These are phyloP conservation scores for Lipomyces orientalis DNA, from an alignment of 805 yeast genomes.

Conservation along the genomic window DNA sequence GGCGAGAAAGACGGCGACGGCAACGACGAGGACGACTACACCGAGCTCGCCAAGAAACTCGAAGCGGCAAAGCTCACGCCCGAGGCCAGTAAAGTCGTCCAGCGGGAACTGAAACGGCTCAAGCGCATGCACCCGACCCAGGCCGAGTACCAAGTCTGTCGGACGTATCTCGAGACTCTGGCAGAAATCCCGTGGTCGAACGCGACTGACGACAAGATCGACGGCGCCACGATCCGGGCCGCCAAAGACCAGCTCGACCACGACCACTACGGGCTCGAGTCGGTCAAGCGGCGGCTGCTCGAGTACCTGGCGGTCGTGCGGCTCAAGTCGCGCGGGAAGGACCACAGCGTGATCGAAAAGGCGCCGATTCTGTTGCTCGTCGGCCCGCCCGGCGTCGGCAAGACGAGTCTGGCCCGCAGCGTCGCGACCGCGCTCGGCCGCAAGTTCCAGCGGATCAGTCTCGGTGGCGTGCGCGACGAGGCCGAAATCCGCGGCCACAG, in stretches of 20 bases:
- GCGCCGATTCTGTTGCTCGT: constrained; percentile 82
- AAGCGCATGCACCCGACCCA: constrained; percentile 50
- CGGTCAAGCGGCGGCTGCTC: constrained; percentile 73
- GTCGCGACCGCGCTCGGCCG: constrained; percentile 76
- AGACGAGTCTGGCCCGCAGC: constrained; percentile 83
- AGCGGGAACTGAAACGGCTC: constrained; percentile 48
- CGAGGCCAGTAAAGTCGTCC: constrained; percentile 45
- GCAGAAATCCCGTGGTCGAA: constrained; percentile 50
- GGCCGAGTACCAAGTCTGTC: constrained; percentile 51
- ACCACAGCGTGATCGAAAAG: constrained; percentile 30
- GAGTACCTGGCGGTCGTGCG: constrained; percentile 83
- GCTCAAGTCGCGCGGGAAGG: constrained; percentile 48
- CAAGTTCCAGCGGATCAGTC: constrained; percentile 75
- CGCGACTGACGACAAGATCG: constrained; percentile 40
- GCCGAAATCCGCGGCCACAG: constrained; percentile 90
- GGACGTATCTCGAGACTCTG: constrained; percentile 50
- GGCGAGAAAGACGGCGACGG: constrained; percentile 41
- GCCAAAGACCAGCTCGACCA: constrained; percentile 66
- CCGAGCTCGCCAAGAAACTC: constrained; percentile 42
- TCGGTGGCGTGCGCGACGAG: constrained; percentile 89
- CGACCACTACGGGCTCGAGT: constrained; percentile 80
- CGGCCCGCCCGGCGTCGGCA: constrained; percentile 96
- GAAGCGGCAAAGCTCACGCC: constrained; percentile 24
- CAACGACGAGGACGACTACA: constrained; percentile 46
- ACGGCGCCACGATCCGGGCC: constrained; percentile 50